Percentiles rank a stretch among this genome's conserved stretches.
Conservation (phyloP, 352 stramenopile species). For the Globisporangium apiculatum region DNA sequence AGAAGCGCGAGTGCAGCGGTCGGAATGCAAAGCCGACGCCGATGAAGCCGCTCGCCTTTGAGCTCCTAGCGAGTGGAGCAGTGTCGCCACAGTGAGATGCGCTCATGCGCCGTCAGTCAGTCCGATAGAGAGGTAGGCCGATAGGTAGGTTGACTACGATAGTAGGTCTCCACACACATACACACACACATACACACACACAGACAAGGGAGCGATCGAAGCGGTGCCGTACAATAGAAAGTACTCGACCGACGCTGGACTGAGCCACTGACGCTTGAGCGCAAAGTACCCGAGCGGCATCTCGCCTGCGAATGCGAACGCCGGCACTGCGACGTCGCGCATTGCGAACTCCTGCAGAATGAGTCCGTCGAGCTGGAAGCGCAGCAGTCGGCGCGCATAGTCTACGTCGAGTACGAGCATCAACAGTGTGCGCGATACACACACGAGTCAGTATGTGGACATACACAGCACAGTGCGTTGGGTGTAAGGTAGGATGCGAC, state of each 20-base stretch:
- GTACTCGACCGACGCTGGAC: slow-evolving; percentile 33
- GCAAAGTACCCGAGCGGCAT: slow-evolving; percentile 35
- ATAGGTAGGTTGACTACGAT: no score
- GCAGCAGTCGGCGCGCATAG: slow-evolving; percentile 46
- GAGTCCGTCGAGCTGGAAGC: slow-evolving; percentile 30
- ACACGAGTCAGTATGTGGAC: neutral
- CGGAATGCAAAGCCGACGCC: slow-evolving; percentile 38
- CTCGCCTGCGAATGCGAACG: slow-evolving; percentile 15
- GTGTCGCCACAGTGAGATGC: no score
- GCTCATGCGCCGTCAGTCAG: no score
- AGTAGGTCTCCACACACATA: neutral
- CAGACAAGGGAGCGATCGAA: neutral
- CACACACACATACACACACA: neutral
- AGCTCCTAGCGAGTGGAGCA: slow-evolving; percentile 15
- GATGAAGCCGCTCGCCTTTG: slow-evolving; percentile 43
- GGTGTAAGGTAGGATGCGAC: no score
- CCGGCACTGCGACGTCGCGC: slow-evolving; percentile 21
- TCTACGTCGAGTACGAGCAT: slow-evolving; percentile 16
- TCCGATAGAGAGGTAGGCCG: no score
- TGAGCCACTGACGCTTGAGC: slow-evolving; percentile 34
- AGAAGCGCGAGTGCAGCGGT: slow-evolving; percentile 26
- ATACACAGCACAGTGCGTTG: neutral
- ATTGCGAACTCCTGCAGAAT: slow-evolving; percentile 20
- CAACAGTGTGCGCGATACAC: no score
- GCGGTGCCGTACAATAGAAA: slow-evolving; percentile 26